Base-by-base conservation (phyloP, 441 rosid genomes). In the Erysimum cheiri region DNA sequence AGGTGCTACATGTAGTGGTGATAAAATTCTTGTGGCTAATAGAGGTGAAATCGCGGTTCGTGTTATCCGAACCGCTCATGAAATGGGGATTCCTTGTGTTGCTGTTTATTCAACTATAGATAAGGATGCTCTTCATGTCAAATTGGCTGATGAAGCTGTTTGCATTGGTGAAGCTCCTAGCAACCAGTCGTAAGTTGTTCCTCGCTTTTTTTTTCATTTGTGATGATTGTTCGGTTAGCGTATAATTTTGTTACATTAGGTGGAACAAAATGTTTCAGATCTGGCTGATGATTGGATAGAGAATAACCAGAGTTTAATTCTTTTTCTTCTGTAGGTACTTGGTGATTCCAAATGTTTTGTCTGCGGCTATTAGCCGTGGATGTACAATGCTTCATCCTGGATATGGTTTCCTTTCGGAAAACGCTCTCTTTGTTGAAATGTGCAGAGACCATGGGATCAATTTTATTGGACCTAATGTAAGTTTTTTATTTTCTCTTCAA, bases 361-460 rank as follows among this genome's bases (percentile, higher is more conserved):
- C 99, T 12, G 99, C 99, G 73, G 99, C 99, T 50, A 83, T 89
- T 15, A 94, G 96, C 81, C 84, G 89, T 10, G 81, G 85, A 33
- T 94, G 99, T 73, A 91, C 97, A 46, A 94, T 94, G 97, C 84
- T 94, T 59, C 99, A 94, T 86, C 99, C 99, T 72, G 99, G 99
- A 74, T 94, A 94, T 78, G 99, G 99, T 14, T 91, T 94, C 83
- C 99, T 94, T 74, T 82, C 99, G 14, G 99, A 94, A 77, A 94
- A 94, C 78, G 97, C 97, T 46, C 85, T 80, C 8, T 94, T 94
- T 69, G 99, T 94, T 58, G 97, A 94, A 73, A 88, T 90, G 97
- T 94, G 99, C 78, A 82, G 88, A 84, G 96, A 87, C 70, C 99
- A 94, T 46, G 83, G 92, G 54, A 92, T 94, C 74, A 94, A 94